Evolutionary conservation across 331 rosid species (phyloP), one percentile per base, ranked within the genome.

Genomic region (Telfairia occidentalis): DNA sequence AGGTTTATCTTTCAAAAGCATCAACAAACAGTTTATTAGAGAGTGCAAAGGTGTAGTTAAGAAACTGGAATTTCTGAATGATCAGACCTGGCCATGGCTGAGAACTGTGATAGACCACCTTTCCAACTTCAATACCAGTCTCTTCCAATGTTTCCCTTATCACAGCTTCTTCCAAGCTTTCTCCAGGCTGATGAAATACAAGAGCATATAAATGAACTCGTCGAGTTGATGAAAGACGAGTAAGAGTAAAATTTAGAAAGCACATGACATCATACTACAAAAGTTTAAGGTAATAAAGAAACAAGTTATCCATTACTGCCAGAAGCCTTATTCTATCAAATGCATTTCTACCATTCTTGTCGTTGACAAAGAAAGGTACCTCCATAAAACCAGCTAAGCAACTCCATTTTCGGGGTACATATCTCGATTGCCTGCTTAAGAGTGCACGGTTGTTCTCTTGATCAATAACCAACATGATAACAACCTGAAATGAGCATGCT

Each of bases 21-120:
- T 8, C 48, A 65, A 38, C 50, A 35, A 4, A 18, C 26, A 13
- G 26, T 26, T 77, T 43, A 57, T 30, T 15, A 58, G 12, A 7
- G 71, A 32, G 35, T 57, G 24, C 60, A 30, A 32, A 34, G 29
- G 8, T 45, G 38, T 5, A 13, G 29, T 26, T 28, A 53, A 74
- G 67, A 76, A 26, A 5, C 24, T 61, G 70, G 32, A 35, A 5
- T 19, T 46, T 24, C 13, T 8, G 61, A 81, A 53, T 66, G 73
- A 45, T 38, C 60, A 78, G 87, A 94, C 98, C 96, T 42, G 98
- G 97, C 98, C 98, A 94, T 32, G 98, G 98, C 82, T 94, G 98
- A 78, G 98, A 94, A 71, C 97, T 94, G 71, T 87, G 96, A 55
- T 94, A 94, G 64, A 89, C 79, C 73, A 91, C 97, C 78, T 94